Base-by-base conservation (phyloP, 2,329 filamentous ascomycete genomes). In the Coniella vitis region DNA sequence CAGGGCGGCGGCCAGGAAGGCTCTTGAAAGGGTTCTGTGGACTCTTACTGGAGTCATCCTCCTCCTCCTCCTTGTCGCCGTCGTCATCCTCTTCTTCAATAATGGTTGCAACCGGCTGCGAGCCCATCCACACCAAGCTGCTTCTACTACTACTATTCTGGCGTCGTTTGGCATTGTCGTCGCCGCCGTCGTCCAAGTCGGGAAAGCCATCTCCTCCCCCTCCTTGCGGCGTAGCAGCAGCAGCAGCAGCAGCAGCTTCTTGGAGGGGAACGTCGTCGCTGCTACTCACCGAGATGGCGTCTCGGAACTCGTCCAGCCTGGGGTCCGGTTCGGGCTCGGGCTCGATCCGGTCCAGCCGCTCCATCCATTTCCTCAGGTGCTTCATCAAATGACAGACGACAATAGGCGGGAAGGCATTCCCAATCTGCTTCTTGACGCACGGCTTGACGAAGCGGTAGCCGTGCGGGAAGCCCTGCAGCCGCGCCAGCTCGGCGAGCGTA, bases 371-470 rank as follows among this genome's bases (percentile, higher is more conserved):
- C 16, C 70, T 62, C 8, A 81, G 57, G 42, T 78, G 73, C n/a
- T 61, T 59, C 53, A 74, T 79, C 0, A 81, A 57, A 0, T 72
- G 63, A 21, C 65, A 64, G 3, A 79, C 79, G 0, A 76, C 73
- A 22, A 67, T 67, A 0, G 86, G 79, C 0, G 88, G 85, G 14
- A 91, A 88, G 0, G 87, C 87, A 58, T 93, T 91, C 0, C 87
- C 87, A 54, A 91, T 86, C 61, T 90, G 86, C 54, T 71, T 75
- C 55, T 76, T 76, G 14, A 78, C 66, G 13, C 63, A 61, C 0
- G 63, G 68, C 0, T 65, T 66, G 0, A 66, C 53, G 58, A 91
- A 90, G 0, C 62, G 61, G 60, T 87, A 84, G 2, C 67, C 60
- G 0, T 65, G 52, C 0, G 85, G 84, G 45, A 93, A 93, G 0